A percentile compares a stretch with the other conserved stretches of the same genome.
Conservation (phyloP, 2,329 filamentous ascomycete genomes). For the Verticillium longisporum region DNA sequence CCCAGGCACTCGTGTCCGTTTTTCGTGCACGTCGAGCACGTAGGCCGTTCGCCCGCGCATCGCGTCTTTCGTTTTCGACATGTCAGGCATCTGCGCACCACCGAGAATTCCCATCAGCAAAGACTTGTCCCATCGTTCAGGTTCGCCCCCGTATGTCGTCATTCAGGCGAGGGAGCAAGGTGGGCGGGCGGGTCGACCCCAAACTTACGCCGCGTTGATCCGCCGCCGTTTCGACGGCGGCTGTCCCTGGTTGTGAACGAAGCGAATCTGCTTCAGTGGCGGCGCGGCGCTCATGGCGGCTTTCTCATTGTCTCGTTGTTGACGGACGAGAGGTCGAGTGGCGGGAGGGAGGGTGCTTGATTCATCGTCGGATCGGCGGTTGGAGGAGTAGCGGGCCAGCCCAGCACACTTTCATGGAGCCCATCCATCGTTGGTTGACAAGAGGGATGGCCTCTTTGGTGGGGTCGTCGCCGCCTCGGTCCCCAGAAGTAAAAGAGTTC, state of each 20-base stretch:
- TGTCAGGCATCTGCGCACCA: conserved; percentile 52
- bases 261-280: conserved; percentile 60
- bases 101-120: background rate
- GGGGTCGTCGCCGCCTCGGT: background rate
- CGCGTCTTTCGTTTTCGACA: conserved; percentile 72
- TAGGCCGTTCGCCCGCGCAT: conserved; percentile 66
- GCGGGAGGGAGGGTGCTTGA: background rate
- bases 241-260: conserved; percentile 76
- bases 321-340: background rate
- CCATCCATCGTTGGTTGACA: background rate
- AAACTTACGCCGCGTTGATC: conserved; percentile 68
- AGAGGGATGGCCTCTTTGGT: background rate
- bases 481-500: background rate
- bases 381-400: background rate
- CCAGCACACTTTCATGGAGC: background rate
- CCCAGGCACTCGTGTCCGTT: conserved; percentile 65
- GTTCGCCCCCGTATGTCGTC: conserved; percentile 5
- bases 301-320: background rate
- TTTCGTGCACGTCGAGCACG: conserved; percentile 65
- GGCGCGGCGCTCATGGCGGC: conserved; percentile 29
- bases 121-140: background rate
- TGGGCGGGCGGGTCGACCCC: conserved; percentile 6
- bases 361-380: background rate
- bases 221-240: conserved; percentile 72
- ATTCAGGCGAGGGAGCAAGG: conserved; percentile 6